Evolutionary conservation across 2,329 filamentous ascomycete genomes (phyloP).

Genomic region (Xylariaceae sp.): DNA sequence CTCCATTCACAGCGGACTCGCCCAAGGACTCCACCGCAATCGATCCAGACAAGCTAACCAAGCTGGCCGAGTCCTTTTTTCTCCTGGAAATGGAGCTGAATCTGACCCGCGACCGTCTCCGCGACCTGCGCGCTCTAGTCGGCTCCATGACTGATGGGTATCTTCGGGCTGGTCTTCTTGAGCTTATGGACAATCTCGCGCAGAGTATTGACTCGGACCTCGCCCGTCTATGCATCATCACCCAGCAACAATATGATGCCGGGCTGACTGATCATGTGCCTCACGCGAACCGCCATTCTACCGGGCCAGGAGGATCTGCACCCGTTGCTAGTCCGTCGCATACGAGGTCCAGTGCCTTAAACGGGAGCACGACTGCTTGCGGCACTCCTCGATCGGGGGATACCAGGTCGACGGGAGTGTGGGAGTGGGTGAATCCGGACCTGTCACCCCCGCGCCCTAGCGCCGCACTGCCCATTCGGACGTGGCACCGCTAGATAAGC

Average conservation of each 20-base stretch:
- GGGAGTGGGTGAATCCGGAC: neutral
- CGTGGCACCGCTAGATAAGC: neutral
- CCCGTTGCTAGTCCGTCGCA: too few species aligned
- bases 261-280: neutral
- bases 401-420: neutral
- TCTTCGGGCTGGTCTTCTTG: neutral
- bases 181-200: neutral
- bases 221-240: neutral
- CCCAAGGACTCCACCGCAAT: too few species aligned
- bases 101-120: constrained; percentile 1
- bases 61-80: neutral
- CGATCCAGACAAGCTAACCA: neutral
- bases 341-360: neutral
- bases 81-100: constrained; percentile 3
- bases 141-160: neutral
- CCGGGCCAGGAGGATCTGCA: neutral
- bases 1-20: neutral
- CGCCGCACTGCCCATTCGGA: neutral
- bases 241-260: neutral
- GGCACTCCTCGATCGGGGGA: neutral
- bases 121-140: neutral
- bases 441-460: neutral
- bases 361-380: neutral
- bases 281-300: too few species aligned
- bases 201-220: neutral